Base-by-base conservation (phyloP, 257 asterid genomes). In the Nemophila menziesii region DNA sequence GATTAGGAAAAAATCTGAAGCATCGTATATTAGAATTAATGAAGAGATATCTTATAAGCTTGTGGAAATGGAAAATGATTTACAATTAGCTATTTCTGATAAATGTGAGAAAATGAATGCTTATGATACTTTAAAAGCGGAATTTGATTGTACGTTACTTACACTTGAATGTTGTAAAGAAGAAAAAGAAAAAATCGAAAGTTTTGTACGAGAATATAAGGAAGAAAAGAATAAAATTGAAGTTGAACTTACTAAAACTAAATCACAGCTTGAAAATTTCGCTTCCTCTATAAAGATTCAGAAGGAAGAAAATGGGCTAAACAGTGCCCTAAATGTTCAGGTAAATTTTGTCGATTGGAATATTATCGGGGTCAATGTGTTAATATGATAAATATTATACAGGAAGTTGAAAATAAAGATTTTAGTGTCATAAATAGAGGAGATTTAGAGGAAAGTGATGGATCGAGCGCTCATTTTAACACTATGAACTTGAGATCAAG, bases 151-250 rank as follows among this genome's bases (percentile, higher is more conserved):
- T 60, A 92, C 94, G 15, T 51, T 69, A 16, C 78, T 81, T 42
- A 85, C 96, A 74, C 70, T 85, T 18, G 99, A 85, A 66, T 90
- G 99, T 54, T 90, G 96, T 73, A 90, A 71, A 82, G 99, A 90
- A 75, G 99, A 90, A 58, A 79, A 79, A 62, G 96, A 74, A 54
- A 85, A 76, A 62, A 71, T 79, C 27, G 75, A 61, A 53, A 58
- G 64, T 55, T 67, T 74, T 49, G 56, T 81, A 56, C 66, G 38
- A 43, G 86, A 75, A 52, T 58, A 65, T 27, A 86, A 68, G 66
- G 58, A 40, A 21, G 92, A 80, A 56, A 75, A 71, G 61, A 71
- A 78, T 47, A 50, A 24, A 41, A 62, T 72, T 46, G 60, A 61
- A 20, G 53, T 19, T 59, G 93, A 90, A 63, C 73, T 81, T 62